These are phyloP conservation scores for Ajuga reptans DNA, from an alignment of 305 asterid genomes.

Conservation along the genomic window DNA sequence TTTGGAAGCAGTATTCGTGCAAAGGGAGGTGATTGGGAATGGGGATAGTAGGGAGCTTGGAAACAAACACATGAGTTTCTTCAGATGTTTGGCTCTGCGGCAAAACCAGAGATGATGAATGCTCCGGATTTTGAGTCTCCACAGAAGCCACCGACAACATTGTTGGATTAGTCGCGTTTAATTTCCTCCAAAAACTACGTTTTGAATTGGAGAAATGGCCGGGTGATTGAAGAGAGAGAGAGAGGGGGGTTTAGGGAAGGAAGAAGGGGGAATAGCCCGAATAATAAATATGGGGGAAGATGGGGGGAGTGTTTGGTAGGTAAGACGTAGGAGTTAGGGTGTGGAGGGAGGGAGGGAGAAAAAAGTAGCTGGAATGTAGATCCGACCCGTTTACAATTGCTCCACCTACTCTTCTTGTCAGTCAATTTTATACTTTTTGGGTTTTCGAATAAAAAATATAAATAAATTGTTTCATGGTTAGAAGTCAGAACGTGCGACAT, in stretches of 20 bases:
- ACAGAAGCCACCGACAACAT: constrained; percentile 44
- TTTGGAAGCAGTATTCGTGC: constrained; percentile 61
- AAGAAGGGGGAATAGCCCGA: neutral
- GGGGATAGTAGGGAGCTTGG: constrained; percentile 54
- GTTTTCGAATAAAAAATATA: too few species aligned
- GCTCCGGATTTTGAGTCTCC: constrained; percentile 44
- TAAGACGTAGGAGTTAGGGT: neutral
- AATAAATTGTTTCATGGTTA: neutral
- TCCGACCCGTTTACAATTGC: constrained; percentile 18
- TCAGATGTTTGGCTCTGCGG: constrained; percentile 15
- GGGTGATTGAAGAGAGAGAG: neutral
- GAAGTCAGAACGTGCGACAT: neutral
- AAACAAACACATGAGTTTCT: constrained; percentile 41
- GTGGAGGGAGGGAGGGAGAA: neutral
- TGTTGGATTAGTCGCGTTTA: neutral
- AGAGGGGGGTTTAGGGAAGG: neutral
- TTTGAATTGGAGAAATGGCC: neutral
- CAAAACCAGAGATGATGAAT: constrained; percentile 17
- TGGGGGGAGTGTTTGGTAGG: constrained; percentile 22
- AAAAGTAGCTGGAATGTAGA: constrained; percentile 17
- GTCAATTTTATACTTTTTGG: neutral
- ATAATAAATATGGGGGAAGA: constrained; percentile 18
- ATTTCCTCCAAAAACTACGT: neutral
- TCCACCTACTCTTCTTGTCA: constrained; percentile 31
- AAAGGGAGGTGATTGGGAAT: constrained; percentile 53